Base-by-base conservation (phyloP, 2,329 filamentous ascomycete species). In the Beauveria scarabaeidicola region DNA sequence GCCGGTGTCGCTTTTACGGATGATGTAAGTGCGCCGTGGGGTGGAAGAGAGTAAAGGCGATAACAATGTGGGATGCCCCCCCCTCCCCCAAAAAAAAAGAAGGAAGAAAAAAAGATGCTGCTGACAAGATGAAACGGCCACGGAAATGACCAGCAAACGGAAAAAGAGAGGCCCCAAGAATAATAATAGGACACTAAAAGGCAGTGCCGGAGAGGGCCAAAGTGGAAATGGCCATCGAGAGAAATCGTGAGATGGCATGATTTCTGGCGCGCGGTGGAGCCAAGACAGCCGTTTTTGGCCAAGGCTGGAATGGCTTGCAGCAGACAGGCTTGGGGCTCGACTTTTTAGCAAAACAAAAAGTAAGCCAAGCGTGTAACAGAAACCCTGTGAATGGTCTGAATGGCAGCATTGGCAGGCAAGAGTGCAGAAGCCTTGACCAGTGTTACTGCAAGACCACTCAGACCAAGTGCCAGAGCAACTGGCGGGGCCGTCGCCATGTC, bases 231-330 rank as follows among this genome's bases (percentile, higher is more conserved):
- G 19, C 23, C 56, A 58, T 58, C 47, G 56, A 52, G 38, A 44
- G n/a, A 32, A 32, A 52, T 59, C 57, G 27, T 47, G 57, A 59
- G 48, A 59, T 59, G 57, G 57, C 57, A 59, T 59, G 57, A 59
- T 59, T 59, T 59, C 41, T 59, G 57, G 50, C 41, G 57, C 43
- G 57, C 43, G 40, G 57, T 59, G 57, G 57, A 53, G 56, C 40
- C 11, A 13, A 13, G 56, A 47, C 40, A 17, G 15, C 40, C 36
- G 48, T 29, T 59, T 59, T 23, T 47, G 50, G 57, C 57, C 57
- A 53, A 59, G 57, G 21, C 57, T 40, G 27, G 29, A 27, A 58
- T 59, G 57, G 57, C 50, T 40, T 46, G 41, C 57, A 50, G 54
- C 23, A 29, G 15, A 2, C 23, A 40, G 32, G 5, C 15, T 50